phyloP scores from a whole-genome alignment of 305 asterid species.

The Lippia alba region DNA sequence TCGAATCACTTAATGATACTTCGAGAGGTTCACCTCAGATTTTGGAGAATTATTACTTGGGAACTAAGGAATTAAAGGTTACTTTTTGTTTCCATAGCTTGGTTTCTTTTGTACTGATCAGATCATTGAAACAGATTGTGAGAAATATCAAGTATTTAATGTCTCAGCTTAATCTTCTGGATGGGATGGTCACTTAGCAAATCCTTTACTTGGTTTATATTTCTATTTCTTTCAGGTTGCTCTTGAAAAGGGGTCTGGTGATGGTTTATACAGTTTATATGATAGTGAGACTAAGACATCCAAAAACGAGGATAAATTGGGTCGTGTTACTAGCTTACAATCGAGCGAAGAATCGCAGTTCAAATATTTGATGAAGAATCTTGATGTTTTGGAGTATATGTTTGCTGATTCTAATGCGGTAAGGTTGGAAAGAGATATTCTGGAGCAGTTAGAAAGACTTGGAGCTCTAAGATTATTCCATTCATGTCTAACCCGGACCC shows the following conservation, averaged over 20 bases:
- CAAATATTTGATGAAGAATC: conserved; percentile 69
- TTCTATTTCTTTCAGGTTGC: conserved; percentile 45
- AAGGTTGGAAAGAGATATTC: conserved; percentile 72
- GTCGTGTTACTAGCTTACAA: conserved; percentile 42
- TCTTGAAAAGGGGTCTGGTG: conserved; percentile 40
- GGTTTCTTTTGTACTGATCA: background rate
- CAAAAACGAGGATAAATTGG: conserved; percentile 33
- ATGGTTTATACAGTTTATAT: conserved; percentile 40
- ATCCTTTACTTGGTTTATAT: conserved; percentile 25
- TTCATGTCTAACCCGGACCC: conserved; percentile 54
- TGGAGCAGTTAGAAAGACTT: conserved; percentile 68
- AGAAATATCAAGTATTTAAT: background rate
- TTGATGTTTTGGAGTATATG: conserved; percentile 64
- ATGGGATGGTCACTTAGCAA: background rate
- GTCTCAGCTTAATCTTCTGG: background rate
- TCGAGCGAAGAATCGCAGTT: conserved; percentile 53
- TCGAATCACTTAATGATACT: conserved; percentile 52
- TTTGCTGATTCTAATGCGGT: conserved; percentile 56
- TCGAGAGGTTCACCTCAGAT: conserved; percentile 50
- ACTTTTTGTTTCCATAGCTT: conserved; percentile 17
- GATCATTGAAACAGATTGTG: too few species aligned
- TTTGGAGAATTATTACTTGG: conserved; percentile 47
- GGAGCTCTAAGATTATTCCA: conserved; percentile 80
- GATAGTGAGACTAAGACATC: conserved; percentile 31
- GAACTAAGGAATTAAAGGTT: conserved; percentile 60